Conservation (phyloP, 2,329 filamentous ascomycete genomes). For the Didymella lethalis region DNA sequence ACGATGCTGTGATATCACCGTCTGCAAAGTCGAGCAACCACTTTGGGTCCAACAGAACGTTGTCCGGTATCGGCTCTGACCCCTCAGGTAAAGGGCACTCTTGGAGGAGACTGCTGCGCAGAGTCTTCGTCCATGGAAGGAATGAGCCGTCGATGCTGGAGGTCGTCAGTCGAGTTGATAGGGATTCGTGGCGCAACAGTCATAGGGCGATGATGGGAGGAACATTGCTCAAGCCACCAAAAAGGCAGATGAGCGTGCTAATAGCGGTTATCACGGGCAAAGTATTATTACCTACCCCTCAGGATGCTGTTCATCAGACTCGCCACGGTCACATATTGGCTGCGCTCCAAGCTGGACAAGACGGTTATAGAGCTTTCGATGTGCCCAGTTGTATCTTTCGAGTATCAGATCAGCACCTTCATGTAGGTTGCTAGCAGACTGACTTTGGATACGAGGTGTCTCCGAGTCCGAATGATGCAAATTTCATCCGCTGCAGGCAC, state of each 20-base stretch:
- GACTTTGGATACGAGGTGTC: slow-evolving; percentile 95
- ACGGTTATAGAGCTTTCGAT: slow-evolving; percentile 84
- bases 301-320: slow-evolving; percentile 91
- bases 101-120: slow-evolving; percentile 72
- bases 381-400: slow-evolving; percentile 87
- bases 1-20: slow-evolving; percentile 16
- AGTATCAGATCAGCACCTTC: slow-evolving; percentile 18
- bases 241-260: neutral
- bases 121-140: slow-evolving; percentile 74
- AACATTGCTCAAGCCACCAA: neutral
- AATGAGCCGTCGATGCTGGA: slow-evolving; percentile 81
- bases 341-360: slow-evolving; percentile 82
- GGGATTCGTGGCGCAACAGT: neutral
- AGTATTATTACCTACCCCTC: slow-evolving; percentile 72
- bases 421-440: slow-evolving; percentile 32
- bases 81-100: slow-evolving; percentile 74
- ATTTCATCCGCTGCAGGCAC: slow-evolving; percentile 73
- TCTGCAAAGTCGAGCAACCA: slow-evolving; percentile 64
- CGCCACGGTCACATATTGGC: slow-evolving; percentile 78
- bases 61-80: slow-evolving; percentile 73
- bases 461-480: slow-evolving; percentile 88
- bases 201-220: neutral
- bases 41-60: slow-evolving; percentile 77
- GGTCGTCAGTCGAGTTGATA: neutral
- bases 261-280: neutral